phyloP scores from a whole-genome alignment of 2,329 filamentous ascomycete genomes.

The Fusarium multiceps region DNA sequence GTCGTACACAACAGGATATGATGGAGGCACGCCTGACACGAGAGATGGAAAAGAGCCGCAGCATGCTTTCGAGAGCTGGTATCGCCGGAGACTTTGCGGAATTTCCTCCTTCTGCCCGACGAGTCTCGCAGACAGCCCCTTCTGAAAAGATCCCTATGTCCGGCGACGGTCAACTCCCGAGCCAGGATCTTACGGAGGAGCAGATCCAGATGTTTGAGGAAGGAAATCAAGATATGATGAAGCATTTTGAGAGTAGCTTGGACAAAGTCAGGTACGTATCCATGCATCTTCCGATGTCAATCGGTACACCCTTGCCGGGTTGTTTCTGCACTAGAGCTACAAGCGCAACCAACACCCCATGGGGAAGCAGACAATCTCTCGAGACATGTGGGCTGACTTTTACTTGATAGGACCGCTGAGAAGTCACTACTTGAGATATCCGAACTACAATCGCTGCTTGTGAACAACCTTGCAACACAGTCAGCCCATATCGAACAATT shows the following conservation, averaged over 20 bases:
- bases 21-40: slow-evolving; percentile 89
- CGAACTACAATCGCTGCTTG: slow-evolving; percentile 89
- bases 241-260: slow-evolving; percentile 92
- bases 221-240: slow-evolving; percentile 92
- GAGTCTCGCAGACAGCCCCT: slow-evolving; percentile 32
- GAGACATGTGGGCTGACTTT: slow-evolving; percentile 28
- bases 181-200: slow-evolving; percentile 77
- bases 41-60: slow-evolving; percentile 90
- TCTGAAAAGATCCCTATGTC: slow-evolving; percentile 35
- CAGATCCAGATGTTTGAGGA: slow-evolving; percentile 94
- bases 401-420: slow-evolving; percentile 76
- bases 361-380: not conserved
- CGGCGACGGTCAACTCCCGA: slow-evolving; percentile 36
- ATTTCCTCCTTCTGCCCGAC: slow-evolving; percentile 44
- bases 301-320: slow-evolving; percentile 12
- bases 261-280: slow-evolving; percentile 87
- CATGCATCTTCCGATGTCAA: slow-evolving; percentile 1
- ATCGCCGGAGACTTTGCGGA: slow-evolving; percentile 50
- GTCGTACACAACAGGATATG: slow-evolving; percentile 85
- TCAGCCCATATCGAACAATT: slow-evolving; percentile 90
- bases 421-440: slow-evolving; percentile 92
- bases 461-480: slow-evolving; percentile 85
- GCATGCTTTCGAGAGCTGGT: slow-evolving; percentile 77
- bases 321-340: slow-evolving; percentile 8
- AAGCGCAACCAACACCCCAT: slow-evolving; percentile 12